Evolutionary conservation across 1,284 basidiomycete species (phyloP).

Genomic region (Melampsora americana): DNA sequence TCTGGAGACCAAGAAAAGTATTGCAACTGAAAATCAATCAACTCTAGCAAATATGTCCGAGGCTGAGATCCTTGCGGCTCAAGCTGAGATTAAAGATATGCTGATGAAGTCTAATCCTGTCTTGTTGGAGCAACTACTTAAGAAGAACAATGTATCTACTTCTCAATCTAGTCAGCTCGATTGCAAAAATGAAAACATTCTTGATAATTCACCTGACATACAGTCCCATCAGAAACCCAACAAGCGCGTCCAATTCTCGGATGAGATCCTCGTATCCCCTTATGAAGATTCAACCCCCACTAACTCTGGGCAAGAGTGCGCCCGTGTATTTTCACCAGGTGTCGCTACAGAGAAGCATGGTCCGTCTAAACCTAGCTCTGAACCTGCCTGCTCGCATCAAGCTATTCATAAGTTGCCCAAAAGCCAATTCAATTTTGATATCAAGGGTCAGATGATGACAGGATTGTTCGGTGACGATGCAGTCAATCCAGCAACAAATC

Average conservation of each 20-base stretch:
- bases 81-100: constrained; percentile 30
- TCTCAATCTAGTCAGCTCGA: background rate
- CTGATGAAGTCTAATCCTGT: constrained; percentile 33
- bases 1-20: constrained; percentile 14
- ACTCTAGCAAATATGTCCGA: constrained; percentile 31
- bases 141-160: constrained; percentile 16
- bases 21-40: constrained; percentile 36
- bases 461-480: background rate
- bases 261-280: background rate
- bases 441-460: background rate
- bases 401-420: background rate
- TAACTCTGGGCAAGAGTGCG: background rate
- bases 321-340: background rate
- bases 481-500: background rate
- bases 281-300: background rate
- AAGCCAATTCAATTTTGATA: background rate
- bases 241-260: constrained; percentile 2
- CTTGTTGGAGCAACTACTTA: constrained; percentile 27
- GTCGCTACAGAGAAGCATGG: background rate
- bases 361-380: background rate
- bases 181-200: background rate
- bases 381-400: background rate
- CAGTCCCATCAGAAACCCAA: background rate
- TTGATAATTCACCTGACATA: background rate
- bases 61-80: constrained; percentile 28